Percentiles rank a stretch among this genome's conserved stretches.
These are phyloP conservation scores for Coemansia biformis DNA, from an alignment of 192 early-diverging fungal species.

Conservation along the genomic window DNA sequence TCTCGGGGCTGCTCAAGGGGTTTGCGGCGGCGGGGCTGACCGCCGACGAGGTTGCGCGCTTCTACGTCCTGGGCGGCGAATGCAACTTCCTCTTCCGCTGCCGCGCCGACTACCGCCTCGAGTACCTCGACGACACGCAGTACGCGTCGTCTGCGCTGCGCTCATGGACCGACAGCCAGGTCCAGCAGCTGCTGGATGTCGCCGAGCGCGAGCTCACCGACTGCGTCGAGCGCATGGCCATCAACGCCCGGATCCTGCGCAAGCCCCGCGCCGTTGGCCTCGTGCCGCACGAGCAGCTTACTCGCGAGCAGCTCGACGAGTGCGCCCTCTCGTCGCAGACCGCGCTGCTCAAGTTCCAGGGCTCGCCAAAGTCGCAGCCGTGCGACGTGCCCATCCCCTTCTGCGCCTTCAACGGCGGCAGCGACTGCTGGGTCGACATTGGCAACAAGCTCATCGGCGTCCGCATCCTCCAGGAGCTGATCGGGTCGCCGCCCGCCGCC, in stretches of 20 bases:
- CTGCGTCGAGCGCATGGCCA: constrained; percentile 60
- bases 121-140: constrained; percentile 55
- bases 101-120: constrained; percentile 54
- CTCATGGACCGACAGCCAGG: constrained; percentile 54
- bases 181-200: constrained; percentile 65
- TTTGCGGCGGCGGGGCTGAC: constrained; percentile 53
- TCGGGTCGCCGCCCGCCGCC: constrained; percentile 54
- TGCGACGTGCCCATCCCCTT: constrained; percentile 67
- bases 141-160: constrained; percentile 23
- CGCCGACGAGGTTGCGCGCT: constrained; percentile 51
- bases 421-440: constrained; percentile 89
- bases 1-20: constrained; percentile 68
- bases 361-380: constrained; percentile 52
- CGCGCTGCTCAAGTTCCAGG: constrained; percentile 54
- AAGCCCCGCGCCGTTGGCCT: constrained; percentile 77
- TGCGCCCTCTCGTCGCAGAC: constrained; percentile 72
- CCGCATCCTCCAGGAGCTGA: constrained; percentile 63
- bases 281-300: constrained; percentile 56
- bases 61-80: constrained; percentile 85
- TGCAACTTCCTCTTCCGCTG: constrained; percentile 88
- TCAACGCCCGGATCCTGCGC: constrained; percentile 62
- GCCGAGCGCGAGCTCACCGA: constrained; percentile 63
- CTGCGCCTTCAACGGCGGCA: constrained; percentile 91
- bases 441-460: constrained; percentile 95
- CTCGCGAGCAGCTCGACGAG: constrained; percentile 83